These are phyloP conservation scores for Zopfia rhizophila DNA, from an alignment of 2,329 filamentous ascomycete genomes.

Conservation along the genomic window DNA sequence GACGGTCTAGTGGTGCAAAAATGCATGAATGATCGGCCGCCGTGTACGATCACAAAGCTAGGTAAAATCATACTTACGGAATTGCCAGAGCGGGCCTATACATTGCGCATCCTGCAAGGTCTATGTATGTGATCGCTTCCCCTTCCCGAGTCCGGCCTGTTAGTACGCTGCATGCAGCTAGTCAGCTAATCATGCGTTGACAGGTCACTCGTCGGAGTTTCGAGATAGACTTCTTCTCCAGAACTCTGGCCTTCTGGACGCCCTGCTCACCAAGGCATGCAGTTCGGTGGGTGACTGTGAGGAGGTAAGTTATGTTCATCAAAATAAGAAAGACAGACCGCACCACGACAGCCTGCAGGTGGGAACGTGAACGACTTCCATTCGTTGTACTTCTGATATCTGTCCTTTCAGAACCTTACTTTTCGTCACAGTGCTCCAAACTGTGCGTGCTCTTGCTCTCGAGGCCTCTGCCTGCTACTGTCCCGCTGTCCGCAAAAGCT, in stretches of 20 bases:
- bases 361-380: no score
- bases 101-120: constrained; percentile 60
- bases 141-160: constrained; percentile 1
- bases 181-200: constrained; percentile 26
- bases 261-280: constrained; percentile 45
- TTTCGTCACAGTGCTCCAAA: constrained; percentile 34
- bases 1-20: constrained; percentile 50
- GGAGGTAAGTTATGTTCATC: constrained; percentile 43
- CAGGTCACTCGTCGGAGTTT: constrained; percentile 45
- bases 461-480: constrained; percentile 37
- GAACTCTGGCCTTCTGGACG: constrained; percentile 43
- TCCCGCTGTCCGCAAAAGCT: constrained; percentile 45
- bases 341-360: no score
- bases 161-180: constrained; percentile 6
- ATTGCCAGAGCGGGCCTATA: constrained; percentile 62
- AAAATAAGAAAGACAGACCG: no score
- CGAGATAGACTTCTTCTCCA: constrained; percentile 40
- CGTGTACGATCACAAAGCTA: constrained; percentile 61
- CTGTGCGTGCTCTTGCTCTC: constrained; percentile 48
- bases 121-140: constrained; percentile 54
- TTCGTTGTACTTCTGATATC: neutral
- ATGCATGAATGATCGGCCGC: constrained; percentile 59
- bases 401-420: constrained; percentile 10
- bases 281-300: constrained; percentile 41
- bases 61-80: constrained; percentile 57